Evolutionary conservation across 306 rosid genomes (phyloP).

Genomic region (Cicer cuneatum): DNA sequence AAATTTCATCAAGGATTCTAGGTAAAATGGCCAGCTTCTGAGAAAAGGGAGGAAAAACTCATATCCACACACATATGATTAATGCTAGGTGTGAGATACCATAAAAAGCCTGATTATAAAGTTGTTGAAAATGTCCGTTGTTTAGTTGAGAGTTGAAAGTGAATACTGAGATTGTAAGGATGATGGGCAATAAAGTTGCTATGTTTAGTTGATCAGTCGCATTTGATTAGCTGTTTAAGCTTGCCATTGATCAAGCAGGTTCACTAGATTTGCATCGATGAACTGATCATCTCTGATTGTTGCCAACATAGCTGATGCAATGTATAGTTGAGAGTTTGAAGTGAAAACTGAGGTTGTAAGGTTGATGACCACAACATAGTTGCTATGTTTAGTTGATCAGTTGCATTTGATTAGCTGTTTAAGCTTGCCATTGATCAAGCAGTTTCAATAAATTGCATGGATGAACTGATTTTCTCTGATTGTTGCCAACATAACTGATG

Average conservation of each 20-base stretch:
- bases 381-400: conserved; percentile 96
- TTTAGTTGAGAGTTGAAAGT: conserved; percentile 91
- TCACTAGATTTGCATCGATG: conserved; percentile 93
- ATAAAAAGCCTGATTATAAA: conserved; percentile 85
- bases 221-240: conserved; percentile 92
- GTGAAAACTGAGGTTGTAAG: conserved; percentile 95
- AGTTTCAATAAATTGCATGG: conserved; percentile 94
- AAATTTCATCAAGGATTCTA: conserved; percentile 10
- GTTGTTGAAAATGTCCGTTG: conserved; percentile 98
- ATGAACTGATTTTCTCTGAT: conserved; percentile 95
- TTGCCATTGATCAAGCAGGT: conserved; percentile 95
- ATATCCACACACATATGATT: conserved; percentile 56
- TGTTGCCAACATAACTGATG: conserved; percentile 97
- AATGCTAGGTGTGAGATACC: conserved; percentile 87
- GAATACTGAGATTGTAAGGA: conserved; percentile 96
- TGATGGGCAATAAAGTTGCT: conserved; percentile 97
- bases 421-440: conserved; percentile 96
- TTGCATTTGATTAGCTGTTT: conserved; percentile 89
- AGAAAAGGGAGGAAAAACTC: conserved; percentile 40
- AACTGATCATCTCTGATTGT: conserved; percentile 97
- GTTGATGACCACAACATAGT: conserved; percentile 96
- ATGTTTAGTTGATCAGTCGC: conserved; percentile 92
- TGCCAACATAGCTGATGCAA: conserved; percentile 96
- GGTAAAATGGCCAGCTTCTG: conserved; percentile 36
- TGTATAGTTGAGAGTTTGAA: conserved; percentile 86